Percentiles rank a stretch among this genome's conserved stretches.
phyloP scores from a whole-genome alignment of 148 eudicot genomes.

The Arbutus unedo region DNA sequence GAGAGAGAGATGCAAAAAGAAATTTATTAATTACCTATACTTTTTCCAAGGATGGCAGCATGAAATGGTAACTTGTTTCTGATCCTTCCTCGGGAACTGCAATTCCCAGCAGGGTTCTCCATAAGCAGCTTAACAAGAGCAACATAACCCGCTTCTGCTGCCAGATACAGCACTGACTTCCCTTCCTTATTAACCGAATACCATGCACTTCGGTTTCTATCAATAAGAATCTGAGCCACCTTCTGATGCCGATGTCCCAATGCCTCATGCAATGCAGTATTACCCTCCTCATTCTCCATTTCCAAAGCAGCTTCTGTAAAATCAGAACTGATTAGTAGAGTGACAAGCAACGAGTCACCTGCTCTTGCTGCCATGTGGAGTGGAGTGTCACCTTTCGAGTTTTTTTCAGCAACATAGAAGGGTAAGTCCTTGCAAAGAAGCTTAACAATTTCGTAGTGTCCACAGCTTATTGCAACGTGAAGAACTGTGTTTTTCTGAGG shows the following conservation, averaged over 20 bases:
- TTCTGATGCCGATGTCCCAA: slow-evolving; percentile 16
- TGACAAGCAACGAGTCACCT: slow-evolving; percentile 15
- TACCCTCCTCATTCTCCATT: slow-evolving; percentile 22
- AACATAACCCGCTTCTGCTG: slow-evolving; percentile 32
- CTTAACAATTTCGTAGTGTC: slow-evolving; percentile 19
- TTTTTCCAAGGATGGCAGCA: slow-evolving; percentile 27
- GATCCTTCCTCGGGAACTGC: background rate
- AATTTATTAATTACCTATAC: slow-evolving; percentile 10
- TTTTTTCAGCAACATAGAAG: slow-evolving; percentile 20
- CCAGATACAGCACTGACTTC: slow-evolving; percentile 30
- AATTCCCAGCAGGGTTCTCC: slow-evolving; percentile 25
- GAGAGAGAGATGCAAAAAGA: background rate
- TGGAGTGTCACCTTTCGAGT: slow-evolving; percentile 24
- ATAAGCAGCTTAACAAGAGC: slow-evolving; percentile 19
- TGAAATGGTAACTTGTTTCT: slow-evolving; percentile 26
- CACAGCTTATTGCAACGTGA: slow-evolving; percentile 24
- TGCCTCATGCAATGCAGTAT: slow-evolving; percentile 34
- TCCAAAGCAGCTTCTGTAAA: slow-evolving; percentile 13
- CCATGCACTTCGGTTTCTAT: slow-evolving; percentile 8
- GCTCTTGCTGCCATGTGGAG: slow-evolving; percentile 31
- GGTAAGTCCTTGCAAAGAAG: slow-evolving; percentile 28
- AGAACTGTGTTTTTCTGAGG: slow-evolving; percentile 30
- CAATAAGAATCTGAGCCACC: slow-evolving; percentile 25
- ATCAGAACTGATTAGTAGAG: slow-evolving; percentile 10
- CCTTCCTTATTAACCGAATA: slow-evolving; percentile 27